phyloP scores from a whole-genome alignment of 2,329 filamentous ascomycete genomes.

The Xylariales sp. region DNA sequence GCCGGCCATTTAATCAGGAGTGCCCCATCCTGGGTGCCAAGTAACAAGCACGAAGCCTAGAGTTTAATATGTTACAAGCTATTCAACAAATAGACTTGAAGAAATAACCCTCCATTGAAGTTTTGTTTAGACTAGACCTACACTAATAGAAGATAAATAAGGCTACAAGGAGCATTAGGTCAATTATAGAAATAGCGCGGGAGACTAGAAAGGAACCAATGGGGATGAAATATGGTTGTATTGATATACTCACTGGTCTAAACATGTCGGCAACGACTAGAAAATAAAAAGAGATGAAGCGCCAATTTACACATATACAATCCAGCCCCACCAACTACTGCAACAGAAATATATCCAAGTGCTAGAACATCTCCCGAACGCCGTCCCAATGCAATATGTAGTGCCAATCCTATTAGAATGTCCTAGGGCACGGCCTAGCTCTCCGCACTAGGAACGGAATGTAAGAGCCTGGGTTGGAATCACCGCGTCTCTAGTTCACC shows the following conservation, averaged over 20 bases:
- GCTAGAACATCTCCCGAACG: constrained; percentile 12
- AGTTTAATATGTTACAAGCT: no score
- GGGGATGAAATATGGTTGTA: constrained; percentile 1
- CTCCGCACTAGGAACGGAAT: no score
- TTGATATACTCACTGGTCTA: constrained; percentile 13
- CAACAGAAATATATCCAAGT: not conserved
- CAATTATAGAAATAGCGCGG: no score
- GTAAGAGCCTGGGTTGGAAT: not conserved
- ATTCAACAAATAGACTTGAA: no score
- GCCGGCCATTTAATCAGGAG: no score
- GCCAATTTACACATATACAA: not conserved
- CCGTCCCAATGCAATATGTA: constrained; percentile 31
- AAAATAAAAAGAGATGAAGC: not conserved
- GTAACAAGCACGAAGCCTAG: no score
- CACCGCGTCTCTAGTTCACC: not conserved
- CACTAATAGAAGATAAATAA: no score
- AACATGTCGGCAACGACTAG: not conserved
- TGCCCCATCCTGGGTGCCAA: no score
- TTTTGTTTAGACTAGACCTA: no score
- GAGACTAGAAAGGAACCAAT: not conserved
- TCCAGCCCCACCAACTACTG: not conserved
- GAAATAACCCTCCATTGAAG: no score
- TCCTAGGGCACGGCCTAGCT: not conserved
- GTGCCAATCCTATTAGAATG: not conserved
- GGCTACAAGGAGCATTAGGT: no score